Evolutionary conservation across 2,329 filamentous ascomycete genomes (phyloP).

Genomic region (Aspergillus aculeatinus): DNA sequence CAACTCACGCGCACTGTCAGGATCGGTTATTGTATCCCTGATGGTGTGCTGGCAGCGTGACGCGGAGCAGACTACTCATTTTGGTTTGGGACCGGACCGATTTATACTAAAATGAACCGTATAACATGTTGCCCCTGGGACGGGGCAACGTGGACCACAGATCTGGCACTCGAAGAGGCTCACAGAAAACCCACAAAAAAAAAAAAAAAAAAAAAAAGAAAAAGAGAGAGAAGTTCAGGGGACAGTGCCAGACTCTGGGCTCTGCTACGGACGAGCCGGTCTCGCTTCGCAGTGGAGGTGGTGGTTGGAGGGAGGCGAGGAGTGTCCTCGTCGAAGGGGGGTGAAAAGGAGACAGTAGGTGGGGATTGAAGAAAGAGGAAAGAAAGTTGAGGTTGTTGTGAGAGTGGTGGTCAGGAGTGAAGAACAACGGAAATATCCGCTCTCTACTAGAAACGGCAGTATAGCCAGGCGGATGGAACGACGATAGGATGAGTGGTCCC

Average conservation of each 20-base stretch:
- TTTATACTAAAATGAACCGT: background rate
- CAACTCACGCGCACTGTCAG: background rate
- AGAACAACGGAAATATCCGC: constrained; percentile 11
- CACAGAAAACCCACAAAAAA: background rate
- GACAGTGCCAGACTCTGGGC: constrained; percentile 5
- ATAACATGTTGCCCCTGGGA: background rate
- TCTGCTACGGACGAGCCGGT: constrained; percentile 16
- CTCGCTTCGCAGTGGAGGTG: constrained; percentile 14
- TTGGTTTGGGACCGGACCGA: background rate
- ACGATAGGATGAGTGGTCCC: constrained; percentile 13
- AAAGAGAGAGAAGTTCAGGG: constrained; percentile 7
- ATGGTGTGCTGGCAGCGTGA: background rate
- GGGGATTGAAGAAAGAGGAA: background rate
- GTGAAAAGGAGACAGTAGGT: background rate
- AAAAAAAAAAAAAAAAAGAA: constrained; percentile 1
- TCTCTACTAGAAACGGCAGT: constrained; percentile 6
- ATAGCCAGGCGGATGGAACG: constrained; percentile 11
- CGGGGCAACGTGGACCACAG: background rate
- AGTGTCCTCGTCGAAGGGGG: background rate
- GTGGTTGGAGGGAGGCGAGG: background rate
- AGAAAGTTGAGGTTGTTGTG: background rate
- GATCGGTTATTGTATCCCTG: background rate
- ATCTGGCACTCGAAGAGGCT: background rate
- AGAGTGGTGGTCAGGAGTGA: background rate
- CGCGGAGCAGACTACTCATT: background rate